Base-by-base conservation (phyloP, 1,139 yeast genomes). In the Suhomyces anneliseae region DNA sequence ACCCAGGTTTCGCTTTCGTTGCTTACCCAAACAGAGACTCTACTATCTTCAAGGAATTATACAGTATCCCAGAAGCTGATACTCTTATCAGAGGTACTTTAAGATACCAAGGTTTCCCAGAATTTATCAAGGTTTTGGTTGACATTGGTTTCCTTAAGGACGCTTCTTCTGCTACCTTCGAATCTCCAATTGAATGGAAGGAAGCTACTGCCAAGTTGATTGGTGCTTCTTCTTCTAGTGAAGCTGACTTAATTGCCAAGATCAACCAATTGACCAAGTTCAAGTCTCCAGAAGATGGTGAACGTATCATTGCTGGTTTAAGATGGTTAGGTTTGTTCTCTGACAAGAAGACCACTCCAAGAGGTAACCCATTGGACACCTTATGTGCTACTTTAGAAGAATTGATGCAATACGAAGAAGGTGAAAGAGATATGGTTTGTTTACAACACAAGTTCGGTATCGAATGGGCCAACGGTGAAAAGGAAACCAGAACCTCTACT, bases 21-120 rank as follows among this genome's bases (percentile, higher is more conserved):
- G 87, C 93, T 62, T 93, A 93, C 74, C 98, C 99, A 61, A 93
- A 93, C 83, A 87, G 99, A 78, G 99, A 93, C 73, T 92, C 98
- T 39, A 90, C 98, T 52, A 81, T 87, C 51, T 93, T 89, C 81
- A 87, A 83, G 76, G 95, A 92, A 70, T 82, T 93, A 57, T 93
- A 93, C 75, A 72, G 81, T 65, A 93, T 93, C 55, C 99, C 99
- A 56, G 99, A 93, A 76, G 99, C 99, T 57, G 90, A 93, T 62
- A 90, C 97, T 50, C 90, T 93, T 53, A 82, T 93, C 61, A 88
- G 99, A 78, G 99, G 99, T 65, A 93, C 99, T 54, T 81, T 93
- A 66, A 84, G 99, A 76, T 93, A 80, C 83, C 98, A 90, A 74
- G 99, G 99, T 44, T 93, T 93, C 92, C 97, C 98, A 49, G 97